Conservation (phyloP, 2,329 filamentous ascomycete species). For the Neofusicoccum cordaticola region DNA sequence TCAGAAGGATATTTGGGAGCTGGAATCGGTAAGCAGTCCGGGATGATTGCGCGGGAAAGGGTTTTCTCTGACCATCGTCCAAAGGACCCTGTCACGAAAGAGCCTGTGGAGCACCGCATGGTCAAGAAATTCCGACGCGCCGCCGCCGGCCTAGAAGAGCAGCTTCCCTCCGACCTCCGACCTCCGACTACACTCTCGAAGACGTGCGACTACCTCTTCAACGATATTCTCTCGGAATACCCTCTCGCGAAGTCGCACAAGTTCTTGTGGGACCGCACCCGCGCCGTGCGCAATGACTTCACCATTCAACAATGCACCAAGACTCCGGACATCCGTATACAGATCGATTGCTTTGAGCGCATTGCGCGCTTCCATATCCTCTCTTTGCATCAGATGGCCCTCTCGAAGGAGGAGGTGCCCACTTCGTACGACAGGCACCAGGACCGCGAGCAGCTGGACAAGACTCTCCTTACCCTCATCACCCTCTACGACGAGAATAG, state of each 20-base stretch:
- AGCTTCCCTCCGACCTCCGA: slow-evolving; percentile 62
- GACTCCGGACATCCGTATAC: slow-evolving; percentile 54
- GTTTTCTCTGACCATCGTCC: slow-evolving; percentile 27
- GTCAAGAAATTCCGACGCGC: slow-evolving; percentile 63
- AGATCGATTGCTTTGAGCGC: slow-evolving; percentile 60
- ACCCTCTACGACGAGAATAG: slow-evolving; percentile 59
- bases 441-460: slow-evolving; percentile 63
- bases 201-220: slow-evolving; percentile 38
- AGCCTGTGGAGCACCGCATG: slow-evolving; percentile 55
- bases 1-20: slow-evolving; percentile 59
- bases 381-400: slow-evolving; percentile 58
- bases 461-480: slow-evolving; percentile 60
- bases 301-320: slow-evolving; percentile 60
- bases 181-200: slow-evolving; percentile 47
- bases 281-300: slow-evolving; percentile 64
- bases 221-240: slow-evolving; percentile 44
- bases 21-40: slow-evolving; percentile 53
- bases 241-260: slow-evolving; percentile 54
- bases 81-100: slow-evolving; percentile 33
- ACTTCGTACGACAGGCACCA: slow-evolving; percentile 51
- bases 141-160: slow-evolving; percentile 61
- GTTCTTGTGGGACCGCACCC: slow-evolving; percentile 65
- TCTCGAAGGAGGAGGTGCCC: slow-evolving; percentile 21
- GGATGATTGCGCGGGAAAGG: background rate
- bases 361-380: slow-evolving; percentile 64